These are phyloP conservation scores for Tetradesmus lagerheimii DNA, from an alignment of 139 green algal genomes.

Conservation along the genomic window DNA sequence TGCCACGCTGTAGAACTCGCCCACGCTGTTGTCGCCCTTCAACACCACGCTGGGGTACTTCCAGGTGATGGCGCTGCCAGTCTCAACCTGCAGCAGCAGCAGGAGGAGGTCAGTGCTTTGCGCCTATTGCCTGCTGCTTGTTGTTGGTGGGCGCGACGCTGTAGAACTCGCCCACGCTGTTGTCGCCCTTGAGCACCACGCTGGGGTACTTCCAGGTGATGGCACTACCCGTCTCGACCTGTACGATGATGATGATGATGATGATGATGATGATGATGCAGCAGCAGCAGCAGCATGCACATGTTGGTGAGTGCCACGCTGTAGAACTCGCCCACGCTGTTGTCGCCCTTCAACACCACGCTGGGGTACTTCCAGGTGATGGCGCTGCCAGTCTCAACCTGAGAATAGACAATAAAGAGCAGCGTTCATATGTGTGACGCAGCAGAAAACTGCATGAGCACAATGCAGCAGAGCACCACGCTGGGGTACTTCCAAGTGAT, in stretches of 20 bases:
- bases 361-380: constrained; percentile 99
- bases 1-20: constrained; percentile 99
- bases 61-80: constrained; percentile 98
- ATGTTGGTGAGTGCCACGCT: constrained; percentile 98
- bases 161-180: constrained; percentile 98
- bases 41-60: constrained; percentile 98
- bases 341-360: constrained; percentile 94
- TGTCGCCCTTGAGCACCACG: constrained; percentile 94
- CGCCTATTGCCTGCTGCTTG: constrained; percentile 90
- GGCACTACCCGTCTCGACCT: constrained; percentile 97
- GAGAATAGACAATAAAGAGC: background rate
- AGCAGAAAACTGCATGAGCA: too few relatives aligned
- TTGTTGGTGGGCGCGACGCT: constrained; percentile 99
- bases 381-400: constrained; percentile 95
- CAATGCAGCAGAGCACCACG: constrained; percentile 93
- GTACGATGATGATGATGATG: constrained; percentile 39
- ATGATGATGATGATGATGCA: background rate
- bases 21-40: constrained; percentile 92
- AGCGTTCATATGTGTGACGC: background rate
- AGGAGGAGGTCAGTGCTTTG: too few relatives aligned
- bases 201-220: constrained; percentile 99
- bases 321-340: constrained; percentile 98
- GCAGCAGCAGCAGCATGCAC: background rate
- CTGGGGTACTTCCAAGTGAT: constrained; percentile 99
- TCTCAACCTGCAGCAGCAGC: constrained; percentile 91